phyloP scores from a whole-genome alignment of 441 rosid species.

The Pelargonium cotyledonis region DNA sequence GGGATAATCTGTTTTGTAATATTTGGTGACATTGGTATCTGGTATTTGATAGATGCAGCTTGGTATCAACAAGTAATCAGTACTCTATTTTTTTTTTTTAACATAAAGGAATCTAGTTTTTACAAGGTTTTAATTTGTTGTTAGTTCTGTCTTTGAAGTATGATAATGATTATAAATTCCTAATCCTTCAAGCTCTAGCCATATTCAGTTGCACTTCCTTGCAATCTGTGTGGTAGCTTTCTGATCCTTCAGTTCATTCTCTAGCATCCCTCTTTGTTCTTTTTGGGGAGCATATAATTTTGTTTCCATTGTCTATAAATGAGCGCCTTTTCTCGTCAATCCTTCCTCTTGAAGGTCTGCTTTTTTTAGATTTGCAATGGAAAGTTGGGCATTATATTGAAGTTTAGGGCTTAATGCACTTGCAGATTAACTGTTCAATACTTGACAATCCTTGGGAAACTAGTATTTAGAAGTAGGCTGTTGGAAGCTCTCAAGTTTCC shows the following conservation, averaged over 20 bases:
- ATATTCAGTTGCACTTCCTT: too few species aligned
- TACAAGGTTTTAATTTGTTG: too few species aligned
- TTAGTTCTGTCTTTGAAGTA: background rate
- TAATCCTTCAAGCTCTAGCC: background rate
- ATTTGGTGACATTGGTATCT: too few species aligned
- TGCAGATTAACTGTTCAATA: too few species aligned
- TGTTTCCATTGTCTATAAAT: too few species aligned
- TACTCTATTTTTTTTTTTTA: background rate
- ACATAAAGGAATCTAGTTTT: background rate
- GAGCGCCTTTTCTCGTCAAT: background rate
- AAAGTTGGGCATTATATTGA: background rate
- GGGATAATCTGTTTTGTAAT: too few species aligned
- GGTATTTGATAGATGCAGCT: too few species aligned
- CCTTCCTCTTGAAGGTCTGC: background rate
- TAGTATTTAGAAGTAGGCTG: background rate
- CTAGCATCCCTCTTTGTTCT: background rate
- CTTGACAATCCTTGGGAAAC: background rate
- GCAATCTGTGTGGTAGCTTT: too few species aligned
- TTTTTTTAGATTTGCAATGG: background rate
- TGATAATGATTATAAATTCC: background rate
- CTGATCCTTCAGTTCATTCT: background rate
- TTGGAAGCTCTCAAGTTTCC: background rate
- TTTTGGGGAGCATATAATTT: background rate
- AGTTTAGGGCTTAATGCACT: background rate
- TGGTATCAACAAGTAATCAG: background rate